Evolutionary conservation across 345 rosid genomes (phyloP), one percentile per base, ranked within the genome.

Genomic region (Schrenkiella parvula): DNA sequence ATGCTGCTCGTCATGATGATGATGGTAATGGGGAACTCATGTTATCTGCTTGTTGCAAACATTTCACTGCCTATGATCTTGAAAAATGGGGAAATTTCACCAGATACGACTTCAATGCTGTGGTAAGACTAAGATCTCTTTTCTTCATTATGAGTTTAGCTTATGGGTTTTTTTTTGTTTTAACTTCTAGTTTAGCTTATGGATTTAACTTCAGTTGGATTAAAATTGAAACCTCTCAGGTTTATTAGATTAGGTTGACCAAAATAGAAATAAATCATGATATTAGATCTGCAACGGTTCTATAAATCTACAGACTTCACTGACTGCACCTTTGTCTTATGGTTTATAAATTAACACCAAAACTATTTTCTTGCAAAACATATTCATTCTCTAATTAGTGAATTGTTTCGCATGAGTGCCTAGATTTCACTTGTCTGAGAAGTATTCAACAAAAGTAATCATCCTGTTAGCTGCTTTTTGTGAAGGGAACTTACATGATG

Each of bases 41-140:
- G 96, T 66, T 91, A 22, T 93, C 98, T 75, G 97, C 97, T 79
- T 91, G 98, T 80, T 93, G 97, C 69, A 93, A 93, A 78, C 97
- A 93, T 79, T 80, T 84, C 72, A 89, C 86, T 81, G 97, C 96
- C 29, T 93, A 93, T 84, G 98, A 89, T 72, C 77, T 93, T 83
- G 97, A 93, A 31, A 87, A 84, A 52, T 93, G 96, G 98, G 81
- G 67, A 32, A 81, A 82, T 48, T 91, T 89, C 76, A 83, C 80
- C 52, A 80, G 98, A 80, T 91, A 93, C 73, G 83, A 72, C 76
- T 93, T 93, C 87, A 78, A 91, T 82, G 98, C 96, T 52, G 86
- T 84, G 88, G 98, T 89, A 77, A 84, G 73, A 42, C 29, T 64
- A 18, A 5, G 8, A 23, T 8, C 18, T 31, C 15, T 43, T 25